Evolutionary conservation across 352 stramenopile species (phyloP), one percentile per base, ranked within the genome.

Genomic region (Pythium myriotylum): DNA sequence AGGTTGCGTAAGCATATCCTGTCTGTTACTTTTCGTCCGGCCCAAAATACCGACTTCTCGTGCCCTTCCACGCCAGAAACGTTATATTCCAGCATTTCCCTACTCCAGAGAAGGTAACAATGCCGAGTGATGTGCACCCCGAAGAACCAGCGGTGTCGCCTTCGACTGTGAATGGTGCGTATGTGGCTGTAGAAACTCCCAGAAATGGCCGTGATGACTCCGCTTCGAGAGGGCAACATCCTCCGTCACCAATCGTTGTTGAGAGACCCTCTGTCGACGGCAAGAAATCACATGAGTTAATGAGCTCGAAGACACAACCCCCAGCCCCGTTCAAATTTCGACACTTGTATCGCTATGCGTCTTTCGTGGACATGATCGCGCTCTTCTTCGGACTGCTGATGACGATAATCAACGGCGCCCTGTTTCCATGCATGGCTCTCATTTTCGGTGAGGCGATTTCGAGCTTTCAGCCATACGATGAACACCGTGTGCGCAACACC

Each of bases 371-470:
- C 49, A 61, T 57, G 23, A 22, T 68, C 19, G 40, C 59, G 33
- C 45, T 80, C 13, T 49, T 52, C 29, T 23, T 73, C 17, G 72
- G 72, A 0, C 7, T 77, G 8, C 3, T 73, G 16, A 63, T 69
- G 52, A 67, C 68, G 13, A 37, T 29, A 6, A 62, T 69, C 39
- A 80, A 80, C 42, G 72, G 72, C 10, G 68, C 61, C 20, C 55
- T 73, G 1, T 72, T 73, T 55, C 68, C 72, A 23, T 80, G 68
- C 24, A 77, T 80, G 72, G 72, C 72, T 35, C 41, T 80, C 2
- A 62, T 77, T 32, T 80, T 80, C 37, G 68, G 68, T 13, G 68
- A 75, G 7, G 68, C 68, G 17, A 75, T 75, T 35, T 62, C 52
- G 3, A 66, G 47, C 19, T 75, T 75, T 29, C 58, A 72, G 29